A percentile compares a stretch with the other conserved stretches of the same genome.
Evolutionary conservation across 73 alveolate species (phyloP).

Genomic region (Paramecium bursaria): DNA sequence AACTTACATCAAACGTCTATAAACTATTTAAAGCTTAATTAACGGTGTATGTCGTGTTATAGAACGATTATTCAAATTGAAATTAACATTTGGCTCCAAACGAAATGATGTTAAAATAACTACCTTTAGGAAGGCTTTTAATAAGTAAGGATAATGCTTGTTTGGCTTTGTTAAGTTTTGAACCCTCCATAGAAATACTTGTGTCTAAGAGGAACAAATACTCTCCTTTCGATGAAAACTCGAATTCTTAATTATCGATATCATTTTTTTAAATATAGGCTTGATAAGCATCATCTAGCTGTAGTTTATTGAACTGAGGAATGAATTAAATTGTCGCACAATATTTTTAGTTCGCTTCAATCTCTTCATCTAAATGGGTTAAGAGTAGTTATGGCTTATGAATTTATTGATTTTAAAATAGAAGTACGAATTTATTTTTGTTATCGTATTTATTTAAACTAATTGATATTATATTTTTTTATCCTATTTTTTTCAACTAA

Average conservation of each 20-base stretch:
- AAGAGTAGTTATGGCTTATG: background rate
- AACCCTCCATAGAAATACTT: slow-evolving; percentile 77
- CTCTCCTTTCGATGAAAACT: slow-evolving; percentile 64
- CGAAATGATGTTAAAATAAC: slow-evolving; percentile 48
- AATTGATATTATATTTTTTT: too few relatives aligned
- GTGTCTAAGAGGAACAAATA: slow-evolving; percentile 72
- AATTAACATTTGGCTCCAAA: slow-evolving; percentile 59
- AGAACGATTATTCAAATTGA: slow-evolving; percentile 49
- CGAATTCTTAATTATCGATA: too few relatives aligned
- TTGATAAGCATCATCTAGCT: too few relatives aligned
- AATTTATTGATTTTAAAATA: slow-evolving; percentile 19
- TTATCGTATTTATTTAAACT: background rate
- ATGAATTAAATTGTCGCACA: too few relatives aligned
- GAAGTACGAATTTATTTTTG: background rate
- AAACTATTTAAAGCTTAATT: background rate
- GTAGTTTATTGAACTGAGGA: too few relatives aligned
- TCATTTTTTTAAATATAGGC: too few relatives aligned
- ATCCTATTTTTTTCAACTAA: too few relatives aligned
- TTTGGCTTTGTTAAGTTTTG: slow-evolving; percentile 13
- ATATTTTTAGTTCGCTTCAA: background rate
- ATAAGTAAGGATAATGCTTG: slow-evolving; percentile 68
- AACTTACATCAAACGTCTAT: background rate
- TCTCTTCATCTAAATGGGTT: slow-evolving; percentile 5
- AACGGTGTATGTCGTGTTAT: background rate
- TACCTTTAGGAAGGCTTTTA: slow-evolving; percentile 57